Evolutionary conservation across 2,329 filamentous ascomycete species (phyloP).

Genomic region (Dothideomycetes sp.): DNA sequence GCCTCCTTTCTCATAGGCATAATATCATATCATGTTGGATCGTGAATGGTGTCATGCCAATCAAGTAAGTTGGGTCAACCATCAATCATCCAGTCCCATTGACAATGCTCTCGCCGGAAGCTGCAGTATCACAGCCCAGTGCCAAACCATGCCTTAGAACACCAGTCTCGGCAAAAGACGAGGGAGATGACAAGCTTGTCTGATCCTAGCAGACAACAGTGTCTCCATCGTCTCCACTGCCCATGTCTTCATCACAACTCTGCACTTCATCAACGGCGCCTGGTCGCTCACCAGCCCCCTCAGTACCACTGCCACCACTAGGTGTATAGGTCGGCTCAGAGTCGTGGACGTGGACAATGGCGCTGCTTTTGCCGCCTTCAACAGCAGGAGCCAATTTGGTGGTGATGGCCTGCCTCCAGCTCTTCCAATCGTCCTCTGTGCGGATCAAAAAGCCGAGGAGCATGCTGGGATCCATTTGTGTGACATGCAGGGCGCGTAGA

Average conservation of each 20-base stretch:
- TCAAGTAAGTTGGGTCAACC: no score
- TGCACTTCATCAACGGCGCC: conserved; percentile 84
- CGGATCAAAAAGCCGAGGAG: conserved; percentile 83
- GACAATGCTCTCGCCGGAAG: no score
- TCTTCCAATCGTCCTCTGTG: conserved; percentile 70
- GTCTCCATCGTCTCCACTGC: conserved; percentile 22
- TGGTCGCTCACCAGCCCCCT: conserved; percentile 43
- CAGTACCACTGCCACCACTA: conserved; percentile 20
- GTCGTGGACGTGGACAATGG: conserved; percentile 75
- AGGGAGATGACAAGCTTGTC: neutral
- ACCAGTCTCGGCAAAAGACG: neutral
- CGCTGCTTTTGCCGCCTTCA: conserved; percentile 52
- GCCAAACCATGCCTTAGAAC: no score
- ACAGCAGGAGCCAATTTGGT: neutral
- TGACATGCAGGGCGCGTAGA: conserved; percentile 68
- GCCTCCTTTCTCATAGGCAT: no score
- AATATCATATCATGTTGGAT: no score
- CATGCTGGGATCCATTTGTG: conserved; percentile 98
- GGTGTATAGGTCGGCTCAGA: conserved; percentile 45
- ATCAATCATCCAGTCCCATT: no score
- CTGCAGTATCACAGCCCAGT: no score
- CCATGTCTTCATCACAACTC: conserved; percentile 58
- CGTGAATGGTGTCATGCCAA: no score
- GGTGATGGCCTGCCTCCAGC: conserved; percentile 56
- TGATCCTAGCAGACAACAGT: conserved; percentile 6